Percentiles rank a stretch among this genome's conserved stretches.
Evolutionary conservation across 805 yeast genomes (phyloP).

Genomic region (Ogataea trehaloabstinens): DNA sequence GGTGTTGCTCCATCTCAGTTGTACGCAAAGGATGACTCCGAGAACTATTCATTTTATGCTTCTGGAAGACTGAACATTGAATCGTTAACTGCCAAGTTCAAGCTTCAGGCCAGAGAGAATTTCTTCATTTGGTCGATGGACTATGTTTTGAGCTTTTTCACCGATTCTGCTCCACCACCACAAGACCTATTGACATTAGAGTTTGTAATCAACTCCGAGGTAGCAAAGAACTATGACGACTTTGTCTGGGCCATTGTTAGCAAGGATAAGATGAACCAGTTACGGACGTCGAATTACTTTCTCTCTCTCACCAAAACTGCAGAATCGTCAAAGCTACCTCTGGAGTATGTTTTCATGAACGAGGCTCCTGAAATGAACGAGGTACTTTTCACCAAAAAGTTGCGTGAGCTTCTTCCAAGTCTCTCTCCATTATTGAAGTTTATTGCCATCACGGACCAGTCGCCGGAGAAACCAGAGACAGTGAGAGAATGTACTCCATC

Average conservation of each 20-base stretch:
- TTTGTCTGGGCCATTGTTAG: conserved; percentile 83
- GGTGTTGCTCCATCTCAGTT: conserved; percentile 52
- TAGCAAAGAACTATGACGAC: conserved; percentile 51
- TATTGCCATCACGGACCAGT: conserved; percentile 83
- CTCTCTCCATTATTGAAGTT: conserved; percentile 47
- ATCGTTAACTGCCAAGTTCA: conserved; percentile 57
- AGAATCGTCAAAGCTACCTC: conserved; percentile 69
- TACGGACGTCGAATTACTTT: conserved; percentile 75
- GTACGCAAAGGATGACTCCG: conserved; percentile 60
- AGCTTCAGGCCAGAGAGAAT: conserved; percentile 79
- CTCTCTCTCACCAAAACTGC: conserved; percentile 81
- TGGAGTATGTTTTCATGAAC: conserved; percentile 80
- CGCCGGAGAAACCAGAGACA: conserved; percentile 64
- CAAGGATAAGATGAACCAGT: conserved; percentile 75
- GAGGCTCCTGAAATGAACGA: conserved; percentile 83
- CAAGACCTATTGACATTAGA: conserved; percentile 61
- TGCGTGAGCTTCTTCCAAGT: conserved; percentile 43
- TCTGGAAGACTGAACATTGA: conserved; percentile 83
- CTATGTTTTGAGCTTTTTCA: conserved; percentile 52
- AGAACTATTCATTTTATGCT: conserved; percentile 68
- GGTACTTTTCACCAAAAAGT: conserved; percentile 51
- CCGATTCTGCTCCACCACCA: conserved; percentile 54
- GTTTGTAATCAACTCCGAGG: conserved; percentile 50
- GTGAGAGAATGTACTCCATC: conserved; percentile 53
- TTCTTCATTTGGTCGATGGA: conserved; percentile 67